phyloP scores from a whole-genome alignment of 2,329 filamentous ascomycete species.

The Seiridium unicorne region DNA sequence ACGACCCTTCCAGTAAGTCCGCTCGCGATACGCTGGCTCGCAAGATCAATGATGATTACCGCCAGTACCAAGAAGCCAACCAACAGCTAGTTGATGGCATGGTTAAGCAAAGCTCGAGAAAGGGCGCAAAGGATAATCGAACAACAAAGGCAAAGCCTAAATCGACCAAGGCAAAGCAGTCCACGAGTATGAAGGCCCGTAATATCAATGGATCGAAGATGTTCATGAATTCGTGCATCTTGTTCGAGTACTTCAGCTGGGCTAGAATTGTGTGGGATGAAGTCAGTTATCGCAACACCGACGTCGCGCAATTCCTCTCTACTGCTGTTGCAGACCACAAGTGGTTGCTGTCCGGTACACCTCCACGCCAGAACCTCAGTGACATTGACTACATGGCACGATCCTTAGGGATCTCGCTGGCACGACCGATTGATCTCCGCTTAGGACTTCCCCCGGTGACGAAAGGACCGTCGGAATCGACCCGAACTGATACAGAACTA shows the following conservation, averaged over 20 bases:
- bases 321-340: conserved; percentile 31
- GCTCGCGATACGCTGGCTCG: neutral
- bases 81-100: neutral
- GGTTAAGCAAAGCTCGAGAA: neutral
- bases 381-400: conserved; percentile 33
- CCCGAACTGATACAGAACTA: conserved; percentile 30
- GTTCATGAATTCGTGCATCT: conserved; percentile 12
- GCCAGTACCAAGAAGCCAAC: neutral
- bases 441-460: conserved; percentile 34
- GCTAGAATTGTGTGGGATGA: conserved; percentile 41
- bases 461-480: conserved; percentile 25
- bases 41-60: neutral
- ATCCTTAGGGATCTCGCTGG: conserved; percentile 37
- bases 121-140: neutral
- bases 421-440: conserved; percentile 27
- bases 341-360: conserved; percentile 44
- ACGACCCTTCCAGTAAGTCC: too few species aligned
- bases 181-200: neutral
- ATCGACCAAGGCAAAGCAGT: too few species aligned
- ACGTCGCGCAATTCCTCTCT: conserved; percentile 30
- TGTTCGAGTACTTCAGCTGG: conserved; percentile 37
- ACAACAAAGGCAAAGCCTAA: neutral
- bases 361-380: conserved; percentile 32
- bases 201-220: neutral
- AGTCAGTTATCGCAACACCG: conserved; percentile 36